phyloP scores from a whole-genome alignment of 768 basidiomycete species.

The Russula earlei region DNA sequence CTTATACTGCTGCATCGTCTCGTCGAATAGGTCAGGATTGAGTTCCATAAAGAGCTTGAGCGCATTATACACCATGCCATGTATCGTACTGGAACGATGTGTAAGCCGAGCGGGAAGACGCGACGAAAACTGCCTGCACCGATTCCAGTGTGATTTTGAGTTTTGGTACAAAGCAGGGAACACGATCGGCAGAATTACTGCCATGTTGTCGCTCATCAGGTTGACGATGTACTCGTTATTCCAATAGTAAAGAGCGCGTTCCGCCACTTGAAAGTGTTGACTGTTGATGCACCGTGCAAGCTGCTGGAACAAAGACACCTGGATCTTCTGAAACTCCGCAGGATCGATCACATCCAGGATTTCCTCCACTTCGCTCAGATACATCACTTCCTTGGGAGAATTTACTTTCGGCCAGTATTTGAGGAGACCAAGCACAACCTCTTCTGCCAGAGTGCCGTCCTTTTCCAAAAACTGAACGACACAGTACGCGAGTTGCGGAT shows the following conservation, averaged over 20 bases:
- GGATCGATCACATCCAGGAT: constrained; percentile 97
- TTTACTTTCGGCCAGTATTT: constrained; percentile 99
- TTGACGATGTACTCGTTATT: constrained; percentile 99
- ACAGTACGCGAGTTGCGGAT: constrained; percentile 98
- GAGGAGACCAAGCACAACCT: constrained; percentile 92
- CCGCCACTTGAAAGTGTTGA: constrained; percentile 99
- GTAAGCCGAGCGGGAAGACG: constrained; percentile 1
- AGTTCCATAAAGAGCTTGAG: constrained; percentile 99
- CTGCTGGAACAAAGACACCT: constrained; percentile 86
- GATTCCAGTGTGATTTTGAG: constrained; percentile 97
- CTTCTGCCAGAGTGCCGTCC: constrained; percentile 84
- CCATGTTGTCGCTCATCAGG: constrained; percentile 94
- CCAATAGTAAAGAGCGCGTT: constrained; percentile 95
- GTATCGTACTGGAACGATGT: constrained; percentile 69
- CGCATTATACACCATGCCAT: constrained; percentile 98
- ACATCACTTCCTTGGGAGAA: constrained; percentile 99
- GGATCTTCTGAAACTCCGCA: constrained; percentile 92
- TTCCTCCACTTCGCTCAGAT: constrained; percentile 98
- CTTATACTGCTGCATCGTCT: constrained; percentile 88
- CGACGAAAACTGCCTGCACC: constrained; percentile 43
- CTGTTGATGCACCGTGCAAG: constrained; percentile 95
- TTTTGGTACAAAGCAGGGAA: constrained; percentile 95
- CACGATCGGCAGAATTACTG: constrained; percentile 84
- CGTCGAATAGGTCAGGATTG: constrained; percentile 93
- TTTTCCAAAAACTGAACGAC: constrained; percentile 99